These are phyloP conservation scores for Exophiala mesophila DNA, from an alignment of 2,329 filamentous ascomycete species.

Conservation along the genomic window DNA sequence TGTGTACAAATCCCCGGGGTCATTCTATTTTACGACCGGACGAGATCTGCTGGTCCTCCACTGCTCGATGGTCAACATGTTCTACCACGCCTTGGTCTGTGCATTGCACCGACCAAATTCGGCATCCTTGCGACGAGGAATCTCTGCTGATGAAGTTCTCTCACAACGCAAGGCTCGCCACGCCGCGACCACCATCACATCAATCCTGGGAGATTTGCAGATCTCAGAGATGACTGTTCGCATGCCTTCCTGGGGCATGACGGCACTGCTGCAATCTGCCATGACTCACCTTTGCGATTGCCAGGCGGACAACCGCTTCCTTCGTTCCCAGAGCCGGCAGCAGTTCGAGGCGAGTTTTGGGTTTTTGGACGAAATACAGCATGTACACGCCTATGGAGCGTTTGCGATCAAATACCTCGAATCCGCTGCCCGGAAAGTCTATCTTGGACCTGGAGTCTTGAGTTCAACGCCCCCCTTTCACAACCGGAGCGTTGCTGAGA, in stretches of 20 bases:
- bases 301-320: background rate
- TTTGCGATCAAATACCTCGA: constrained; percentile 7
- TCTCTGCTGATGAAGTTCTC: constrained; percentile 2
- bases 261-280: constrained; percentile 3
- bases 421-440: constrained; percentile 5
- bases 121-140: background rate
- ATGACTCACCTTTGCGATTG: constrained; percentile 8
- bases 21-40: constrained; percentile 5
- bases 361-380: background rate
- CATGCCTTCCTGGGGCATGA: constrained; percentile 8
- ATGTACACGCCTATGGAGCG: constrained; percentile 7
- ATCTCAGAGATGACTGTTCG: constrained; percentile 5
- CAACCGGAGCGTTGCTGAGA: too few species aligned
- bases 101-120: constrained; percentile 80
- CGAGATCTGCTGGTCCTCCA: constrained; percentile 52
- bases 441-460: background rate
- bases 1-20: constrained; percentile 1
- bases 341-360: constrained; percentile 7
- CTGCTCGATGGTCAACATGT: constrained; percentile 82
- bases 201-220: constrained; percentile 9
- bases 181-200: constrained; percentile 6
- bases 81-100: constrained; percentile 85
- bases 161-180: constrained; percentile 10
- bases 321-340: constrained; percentile 4
- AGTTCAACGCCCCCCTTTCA: too few species aligned